Evolutionary conservation across 805 yeast species (phyloP), one percentile per base, ranked within the genome.

Genomic region (Clavispora vitiphila): DNA sequence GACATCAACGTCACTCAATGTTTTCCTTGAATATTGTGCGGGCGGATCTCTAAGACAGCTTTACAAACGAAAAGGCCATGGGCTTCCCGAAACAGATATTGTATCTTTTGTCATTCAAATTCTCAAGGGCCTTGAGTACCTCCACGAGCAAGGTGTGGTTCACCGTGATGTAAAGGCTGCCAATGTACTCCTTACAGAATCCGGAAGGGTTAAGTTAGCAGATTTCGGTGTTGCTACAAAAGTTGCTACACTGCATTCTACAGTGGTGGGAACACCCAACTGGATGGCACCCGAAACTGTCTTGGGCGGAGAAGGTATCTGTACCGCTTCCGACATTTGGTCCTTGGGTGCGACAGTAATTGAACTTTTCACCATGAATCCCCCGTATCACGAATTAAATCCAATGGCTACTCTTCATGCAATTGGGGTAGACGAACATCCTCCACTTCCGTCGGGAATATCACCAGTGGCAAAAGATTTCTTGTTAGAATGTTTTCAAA

Each of bases 231-330:
- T 91, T 7, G 95, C 98, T 1, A 86, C 97, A 5, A 69, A 69
- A 34, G 72, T 72, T 2, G 46, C 51, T 7, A 41, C 49, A 3
- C 53, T 46, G 53, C 55, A 51, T 32, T 55, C 55, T 38, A 71
- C 74, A 2, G 80, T 78, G 8, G 77, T 74, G 12, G 99, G 99
- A 1, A 88, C 98, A 0, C 95, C 97, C 0, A 86, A 91, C 58
- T 93, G 98, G 98, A 90, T 93, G 96, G 97, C 99, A 0, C 99
- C 99, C 0, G 99, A 93, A 57, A 81, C 95, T 2, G 85, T 93
- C 4, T 71, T 82, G 32, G 81, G 88, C 1, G 74, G 74, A 52
- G 86, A 83, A 54, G 95, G 95, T 3, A 84, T 91, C 1, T 82
- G 95, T 8, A 79, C 91, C 0, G 84, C 95, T 2, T 86, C 96